phyloP scores from a whole-genome alignment of 495 filamentous ascomycete species.

The Penicillium daleae region DNA sequence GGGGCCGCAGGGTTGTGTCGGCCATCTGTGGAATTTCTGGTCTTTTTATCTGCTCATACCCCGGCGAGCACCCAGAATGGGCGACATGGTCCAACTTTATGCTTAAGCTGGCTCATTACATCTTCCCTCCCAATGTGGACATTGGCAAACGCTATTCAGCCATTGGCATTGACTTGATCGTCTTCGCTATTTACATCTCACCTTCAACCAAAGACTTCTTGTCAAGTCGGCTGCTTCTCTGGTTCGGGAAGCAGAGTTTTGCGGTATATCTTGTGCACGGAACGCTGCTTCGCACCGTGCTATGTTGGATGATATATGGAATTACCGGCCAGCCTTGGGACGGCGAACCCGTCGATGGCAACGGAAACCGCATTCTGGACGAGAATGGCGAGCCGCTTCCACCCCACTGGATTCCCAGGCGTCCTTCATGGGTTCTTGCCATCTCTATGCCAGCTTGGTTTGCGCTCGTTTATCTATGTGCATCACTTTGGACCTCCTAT shows the following conservation, averaged over 20 bases:
- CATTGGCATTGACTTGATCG: slow-evolving; percentile 60
- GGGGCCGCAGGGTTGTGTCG: slow-evolving; percentile 49
- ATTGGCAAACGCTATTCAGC: slow-evolving; percentile 57
- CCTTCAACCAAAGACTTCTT: slow-evolving; percentile 58
- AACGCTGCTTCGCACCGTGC: slow-evolving; percentile 61
- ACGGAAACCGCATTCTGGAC: slow-evolving; percentile 41
- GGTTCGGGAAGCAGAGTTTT: slow-evolving; percentile 70
- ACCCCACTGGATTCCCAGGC: slow-evolving; percentile 39
- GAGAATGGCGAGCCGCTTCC: slow-evolving; percentile 47
- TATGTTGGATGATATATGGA: slow-evolving; percentile 68
- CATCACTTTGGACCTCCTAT: slow-evolving; percentile 64
- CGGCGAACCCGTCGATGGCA: slow-evolving; percentile 30
- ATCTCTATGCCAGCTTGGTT: slow-evolving; percentile 60
- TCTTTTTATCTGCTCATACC: slow-evolving; percentile 62
- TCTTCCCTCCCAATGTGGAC: slow-evolving; percentile 60
- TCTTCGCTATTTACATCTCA: slow-evolving; percentile 61
- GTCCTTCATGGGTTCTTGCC: slow-evolving; percentile 46
- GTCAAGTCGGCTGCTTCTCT: slow-evolving; percentile 60
- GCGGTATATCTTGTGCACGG: slow-evolving; percentile 72
- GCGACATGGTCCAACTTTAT: slow-evolving; percentile 60
- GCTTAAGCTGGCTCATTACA: slow-evolving; percentile 45
- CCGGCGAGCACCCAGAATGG: slow-evolving; percentile 61
- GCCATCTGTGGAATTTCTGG: slow-evolving; percentile 50
- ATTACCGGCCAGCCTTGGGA: slow-evolving; percentile 53
- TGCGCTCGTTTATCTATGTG: slow-evolving; percentile 55